Evolutionary conservation across 306 rosid species (phyloP).

Genomic region (Cajanus cajan): DNA sequence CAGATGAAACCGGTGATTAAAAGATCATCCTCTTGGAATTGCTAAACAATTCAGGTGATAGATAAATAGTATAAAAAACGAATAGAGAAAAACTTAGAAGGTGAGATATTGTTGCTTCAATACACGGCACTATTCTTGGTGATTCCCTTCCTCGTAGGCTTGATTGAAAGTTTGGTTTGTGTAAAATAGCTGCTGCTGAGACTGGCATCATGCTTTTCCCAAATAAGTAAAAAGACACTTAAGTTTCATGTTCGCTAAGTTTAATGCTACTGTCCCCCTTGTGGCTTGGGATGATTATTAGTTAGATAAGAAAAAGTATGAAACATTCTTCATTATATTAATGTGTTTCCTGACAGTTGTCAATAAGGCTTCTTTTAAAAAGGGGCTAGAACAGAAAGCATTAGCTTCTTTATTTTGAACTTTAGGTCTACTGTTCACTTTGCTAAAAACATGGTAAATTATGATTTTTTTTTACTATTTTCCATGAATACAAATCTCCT

Average conservation of each 20-base stretch:
- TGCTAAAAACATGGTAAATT: slow-evolving; percentile 11
- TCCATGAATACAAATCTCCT: neutral
- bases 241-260: slow-evolving; percentile 18
- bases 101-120: slow-evolving; percentile 50
- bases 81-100: slow-evolving; percentile 43
- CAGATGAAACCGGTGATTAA: slow-evolving; percentile 81
- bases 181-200: slow-evolving; percentile 59
- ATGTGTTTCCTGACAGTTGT: slow-evolving; percentile 10
- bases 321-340: slow-evolving; percentile 33
- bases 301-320: slow-evolving; percentile 18
- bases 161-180: slow-evolving; percentile 60
- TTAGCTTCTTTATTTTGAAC: neutral
- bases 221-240: slow-evolving; percentile 43
- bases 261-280: slow-evolving; percentile 26
- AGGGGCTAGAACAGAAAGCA: slow-evolving; percentile 5
- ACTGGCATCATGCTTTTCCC: slow-evolving; percentile 45
- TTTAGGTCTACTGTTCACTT: slow-evolving; percentile 1
- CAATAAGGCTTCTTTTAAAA: slow-evolving; percentile 27
- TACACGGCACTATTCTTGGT: slow-evolving; percentile 50
- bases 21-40: slow-evolving; percentile 87
- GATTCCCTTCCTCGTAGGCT: slow-evolving; percentile 47
- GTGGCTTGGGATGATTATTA: slow-evolving; percentile 33
- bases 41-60: slow-evolving; percentile 42
- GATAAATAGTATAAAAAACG: slow-evolving; percentile 45
- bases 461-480: neutral